These are phyloP conservation scores for Ophiostoma australiae DNA, from an alignment of 2,329 filamentous ascomycete species.

Conservation along the genomic window DNA sequence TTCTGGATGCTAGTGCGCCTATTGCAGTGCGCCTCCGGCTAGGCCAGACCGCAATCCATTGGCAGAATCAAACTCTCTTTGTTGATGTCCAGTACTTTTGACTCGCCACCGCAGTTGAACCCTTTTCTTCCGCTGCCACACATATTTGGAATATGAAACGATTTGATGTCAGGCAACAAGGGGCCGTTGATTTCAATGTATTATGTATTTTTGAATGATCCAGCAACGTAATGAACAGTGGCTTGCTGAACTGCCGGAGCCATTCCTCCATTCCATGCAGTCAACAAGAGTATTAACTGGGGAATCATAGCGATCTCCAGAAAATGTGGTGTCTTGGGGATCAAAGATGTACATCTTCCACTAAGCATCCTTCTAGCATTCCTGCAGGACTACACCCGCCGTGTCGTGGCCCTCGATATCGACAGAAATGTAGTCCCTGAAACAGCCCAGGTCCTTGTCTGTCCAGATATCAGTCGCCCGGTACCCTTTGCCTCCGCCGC, in stretches of 20 bases:
- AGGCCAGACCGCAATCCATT: background rate
- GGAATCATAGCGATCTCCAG: background rate
- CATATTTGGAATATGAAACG: background rate
- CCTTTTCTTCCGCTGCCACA: background rate
- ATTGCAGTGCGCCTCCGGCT: background rate
- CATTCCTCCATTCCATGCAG: background rate
- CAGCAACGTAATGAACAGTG: background rate
- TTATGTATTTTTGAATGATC: too few species aligned
- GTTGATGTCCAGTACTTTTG: background rate
- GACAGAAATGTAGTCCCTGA: conserved; percentile 31
- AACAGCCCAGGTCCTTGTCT: conserved; percentile 38
- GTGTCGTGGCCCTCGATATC: conserved; percentile 37
- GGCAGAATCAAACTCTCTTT: background rate
- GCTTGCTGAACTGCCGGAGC: background rate
- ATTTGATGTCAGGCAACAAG: background rate
- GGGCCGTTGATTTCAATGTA: background rate
- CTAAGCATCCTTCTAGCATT: background rate
- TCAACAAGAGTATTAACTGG: background rate
- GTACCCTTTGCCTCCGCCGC: conserved; percentile 31
- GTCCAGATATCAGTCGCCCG: conserved; percentile 45
- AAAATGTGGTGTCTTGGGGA: background rate
- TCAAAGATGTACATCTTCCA: too few species aligned
- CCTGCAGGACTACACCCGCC: conserved; percentile 28
- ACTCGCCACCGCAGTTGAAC: background rate
- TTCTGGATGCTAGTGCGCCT: background rate